Evolutionary conservation across 495 filamentous ascomycete species (phyloP).

Genomic region (Penicillium goetzii): DNA sequence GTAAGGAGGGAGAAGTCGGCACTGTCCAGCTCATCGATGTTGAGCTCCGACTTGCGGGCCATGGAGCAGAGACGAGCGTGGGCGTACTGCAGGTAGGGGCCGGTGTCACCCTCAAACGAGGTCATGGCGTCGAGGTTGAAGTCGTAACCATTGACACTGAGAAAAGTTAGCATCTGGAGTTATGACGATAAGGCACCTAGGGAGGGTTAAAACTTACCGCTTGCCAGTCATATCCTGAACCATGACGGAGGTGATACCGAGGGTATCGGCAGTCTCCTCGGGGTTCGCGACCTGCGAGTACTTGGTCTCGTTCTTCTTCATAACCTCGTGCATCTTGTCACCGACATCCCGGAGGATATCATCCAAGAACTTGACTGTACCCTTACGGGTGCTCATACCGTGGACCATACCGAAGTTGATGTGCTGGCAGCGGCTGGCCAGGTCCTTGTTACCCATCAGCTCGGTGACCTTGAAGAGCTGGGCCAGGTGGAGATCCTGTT

Average conservation of each 20-base stretch:
- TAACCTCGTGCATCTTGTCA: conserved; percentile 74
- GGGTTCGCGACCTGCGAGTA: conserved; percentile 68
- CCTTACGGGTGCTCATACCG: conserved; percentile 71
- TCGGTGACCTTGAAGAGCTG: conserved; percentile 74
- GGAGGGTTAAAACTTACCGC: conserved; percentile 49
- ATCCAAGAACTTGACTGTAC: conserved; percentile 71
- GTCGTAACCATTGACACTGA: conserved; percentile 65
- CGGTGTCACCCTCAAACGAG: conserved; percentile 72
- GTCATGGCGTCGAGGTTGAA: conserved; percentile 72
- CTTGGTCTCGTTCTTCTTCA: conserved; percentile 66
- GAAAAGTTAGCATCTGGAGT: conserved; percentile 21
- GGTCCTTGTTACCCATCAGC: conserved; percentile 66
- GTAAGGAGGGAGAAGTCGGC: conserved; percentile 62
- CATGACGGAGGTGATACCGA: conserved; percentile 72
- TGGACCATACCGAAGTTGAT: conserved; percentile 76
- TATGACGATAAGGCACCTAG: neutral
- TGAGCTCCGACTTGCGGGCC: conserved; percentile 54
- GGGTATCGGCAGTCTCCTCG: conserved; percentile 53
- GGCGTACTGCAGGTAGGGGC: conserved; percentile 71
- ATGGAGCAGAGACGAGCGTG: conserved; percentile 71
- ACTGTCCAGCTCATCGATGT: conserved; percentile 45
- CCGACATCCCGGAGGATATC: conserved; percentile 66
- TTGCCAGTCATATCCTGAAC: conserved; percentile 73
- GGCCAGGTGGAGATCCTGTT: conserved; percentile 73
- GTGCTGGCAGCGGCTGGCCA: conserved; percentile 65